A percentile compares a stretch with the other conserved stretches of the same genome.
phyloP scores from a whole-genome alignment of 2,329 filamentous ascomycete genomes.

The Ophiognomonia clavigignenti-juglandacearum region DNA sequence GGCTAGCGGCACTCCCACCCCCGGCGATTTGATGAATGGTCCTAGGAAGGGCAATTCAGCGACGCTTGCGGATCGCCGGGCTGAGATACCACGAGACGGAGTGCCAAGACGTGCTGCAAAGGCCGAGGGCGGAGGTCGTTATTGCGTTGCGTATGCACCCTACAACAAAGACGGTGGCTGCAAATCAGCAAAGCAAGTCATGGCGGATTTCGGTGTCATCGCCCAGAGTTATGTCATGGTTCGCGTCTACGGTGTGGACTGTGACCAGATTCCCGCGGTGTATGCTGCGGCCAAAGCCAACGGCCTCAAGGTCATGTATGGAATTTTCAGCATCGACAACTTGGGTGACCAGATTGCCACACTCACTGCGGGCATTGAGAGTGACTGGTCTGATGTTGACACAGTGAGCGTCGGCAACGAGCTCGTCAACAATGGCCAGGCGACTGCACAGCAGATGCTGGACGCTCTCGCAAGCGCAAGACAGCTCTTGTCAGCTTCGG shows the following conservation, averaged over 20 bases:
- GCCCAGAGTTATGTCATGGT: constrained; percentile 54
- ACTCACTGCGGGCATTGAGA: constrained; percentile 54
- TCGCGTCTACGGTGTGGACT: constrained; percentile 77
- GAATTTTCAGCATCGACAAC: constrained; percentile 61
- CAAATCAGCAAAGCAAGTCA: constrained; percentile 61
- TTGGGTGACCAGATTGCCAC: constrained; percentile 52
- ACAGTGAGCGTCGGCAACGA: constrained; percentile 80
- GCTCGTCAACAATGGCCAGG: constrained; percentile 61
- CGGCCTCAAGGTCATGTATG: constrained; percentile 68
- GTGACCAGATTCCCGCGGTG: constrained; percentile 63
- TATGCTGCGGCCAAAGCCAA: constrained; percentile 58
- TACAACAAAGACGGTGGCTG: constrained; percentile 53
- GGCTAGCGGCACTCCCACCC: not conserved
- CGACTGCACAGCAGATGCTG: constrained; percentile 49
- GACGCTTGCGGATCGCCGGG: not conserved
- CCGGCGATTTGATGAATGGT: not conserved
- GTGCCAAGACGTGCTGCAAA: not conserved
- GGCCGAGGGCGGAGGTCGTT: constrained; percentile 19
- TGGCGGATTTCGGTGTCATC: constrained; percentile 56
- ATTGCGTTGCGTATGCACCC: constrained; percentile 45
- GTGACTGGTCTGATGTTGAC: constrained; percentile 65
- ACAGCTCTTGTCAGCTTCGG: constrained; percentile 50
- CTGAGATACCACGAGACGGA: not conserved
- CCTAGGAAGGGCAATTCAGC: not conserved
- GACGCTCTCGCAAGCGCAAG: constrained; percentile 55